Base-by-base conservation (phyloP, 768 basidiomycete genomes). In the Daedaleopsis sinensis region DNA sequence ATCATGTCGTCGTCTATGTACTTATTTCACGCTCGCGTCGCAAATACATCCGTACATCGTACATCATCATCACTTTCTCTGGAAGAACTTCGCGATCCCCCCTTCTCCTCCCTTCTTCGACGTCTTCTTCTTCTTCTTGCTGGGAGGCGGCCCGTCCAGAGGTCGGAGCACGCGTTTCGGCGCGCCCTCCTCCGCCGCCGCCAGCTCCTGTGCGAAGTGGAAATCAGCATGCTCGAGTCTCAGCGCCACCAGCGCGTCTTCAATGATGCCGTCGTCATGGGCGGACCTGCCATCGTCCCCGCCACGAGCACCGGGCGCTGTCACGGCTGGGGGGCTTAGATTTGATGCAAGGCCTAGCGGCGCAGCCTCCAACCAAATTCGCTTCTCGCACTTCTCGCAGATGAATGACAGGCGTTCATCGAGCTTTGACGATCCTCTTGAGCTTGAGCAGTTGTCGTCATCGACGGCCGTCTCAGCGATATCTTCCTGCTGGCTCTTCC, bases 171-270 rank as follows among this genome's bases (percentile, higher is more conserved):
- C 67, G 52, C 66, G 63, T 66, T 57, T 69, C 55, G 53, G 61
- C 55, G 47, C 51, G 39, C 59, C 64, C 37, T 65, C 68, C 50
- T 70, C 59, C 55, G 79, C 77, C 24, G 80, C 80, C 21, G 88
- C 82, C 53, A 98, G 71, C 57, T 93, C 89, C 67, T 87, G 80
- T 1, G 96, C 95, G 66, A 94, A 86, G 73, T 98, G 96, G 72
- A 86, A 97, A 74, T 97, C 96, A 38, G 85, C 82, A 67, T 98
- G 96, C 70, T 97, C 96, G 72, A 82, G 66, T 56, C 78, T 79
- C 57, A 84, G 69, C 61, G 73, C 73, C 7, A 73, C 76, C 39
- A 88, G 66, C 19, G 78, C 67, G 68, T 69, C 58, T 74, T 71
- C 62, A 64, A 67, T 63, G 52, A 73, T 67, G 63, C 62, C 44